A percentile compares a stretch with the other conserved stretches of the same genome.
phyloP scores from a whole-genome alignment of 129 eudicot genomes.

The Silybum marianum region DNA sequence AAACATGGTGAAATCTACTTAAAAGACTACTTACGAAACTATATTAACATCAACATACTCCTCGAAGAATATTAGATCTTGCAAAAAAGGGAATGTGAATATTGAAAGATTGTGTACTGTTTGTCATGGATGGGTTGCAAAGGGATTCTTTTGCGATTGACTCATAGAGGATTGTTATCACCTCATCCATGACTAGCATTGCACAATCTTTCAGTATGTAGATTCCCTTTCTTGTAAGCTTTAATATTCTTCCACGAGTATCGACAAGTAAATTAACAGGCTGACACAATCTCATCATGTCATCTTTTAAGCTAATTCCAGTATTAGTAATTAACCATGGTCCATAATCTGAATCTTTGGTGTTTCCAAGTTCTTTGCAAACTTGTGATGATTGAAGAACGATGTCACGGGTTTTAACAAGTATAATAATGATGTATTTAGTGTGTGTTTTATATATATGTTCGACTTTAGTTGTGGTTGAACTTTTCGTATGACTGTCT shows the following conservation, averaged over 20 bases:
- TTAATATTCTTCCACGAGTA: constrained; percentile 77
- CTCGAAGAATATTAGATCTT: constrained; percentile 81
- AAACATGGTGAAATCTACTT: constrained; percentile 84
- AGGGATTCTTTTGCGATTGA: not conserved
- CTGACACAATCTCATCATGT: constrained; percentile 84
- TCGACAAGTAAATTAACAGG: constrained; percentile 83
- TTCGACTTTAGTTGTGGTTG: not conserved
- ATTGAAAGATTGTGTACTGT: constrained; percentile 68
- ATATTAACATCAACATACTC: constrained; percentile 77
- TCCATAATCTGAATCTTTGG: constrained; percentile 50
- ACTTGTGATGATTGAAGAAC: constrained; percentile 90
- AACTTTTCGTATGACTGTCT: not conserved
- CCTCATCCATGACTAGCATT: constrained; percentile 90
- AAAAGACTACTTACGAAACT: constrained; percentile 79
- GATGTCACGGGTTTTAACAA: constrained; percentile 51
- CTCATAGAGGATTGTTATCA: constrained; percentile 2
- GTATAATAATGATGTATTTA: constrained; percentile 35
- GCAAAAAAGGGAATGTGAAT: constrained; percentile 67
- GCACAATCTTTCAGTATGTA: constrained; percentile 62
- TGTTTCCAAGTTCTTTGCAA: constrained; percentile 90
- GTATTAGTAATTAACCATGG: no score
- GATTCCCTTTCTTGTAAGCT: constrained; percentile 71
- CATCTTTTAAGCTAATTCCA: constrained; percentile 85
- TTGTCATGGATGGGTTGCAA: constrained; percentile 77
- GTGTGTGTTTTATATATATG: no score